Evolutionary conservation across 768 basidiomycete genomes (phyloP), one percentile per base, ranked within the genome.

Genomic region (Candolleomyces aberdarensis): DNA sequence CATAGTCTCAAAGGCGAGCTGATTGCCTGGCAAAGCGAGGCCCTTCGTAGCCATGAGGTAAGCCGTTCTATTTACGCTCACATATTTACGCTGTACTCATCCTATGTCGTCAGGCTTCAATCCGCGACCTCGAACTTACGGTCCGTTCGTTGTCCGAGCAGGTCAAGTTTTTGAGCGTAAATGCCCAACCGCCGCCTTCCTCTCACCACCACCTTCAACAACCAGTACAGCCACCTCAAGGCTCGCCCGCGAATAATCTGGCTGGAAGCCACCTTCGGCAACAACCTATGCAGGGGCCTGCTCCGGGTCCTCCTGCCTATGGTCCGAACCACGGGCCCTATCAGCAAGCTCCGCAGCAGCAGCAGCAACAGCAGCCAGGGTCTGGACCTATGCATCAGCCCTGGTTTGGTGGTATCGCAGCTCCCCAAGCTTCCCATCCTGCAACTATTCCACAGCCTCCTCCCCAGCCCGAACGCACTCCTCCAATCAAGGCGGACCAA

Each of bases 391-490:
- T 80, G 67, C 83, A 76, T 55, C 80, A 83, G 49, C 72, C 76
- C 15, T 92, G 90, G 90, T 89, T 86, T 70, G 70, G 77, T 22
- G 70, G 77, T 22, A 90, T 92, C 52, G 89, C 88, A 55, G 90
- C 91, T 3, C 91, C 91, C 46, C 91, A 92, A 63, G 89, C 90
- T 0, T 92, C 91, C 0, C 89, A 91, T 66, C 91, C 89, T 31
- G 83, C 87, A 9, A 85, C 87, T 17, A 82, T 88, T 15, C 89
- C 88, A 1, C 89, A 81, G 59, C 76, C 81, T 29, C 75, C 76
- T 7, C 69, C 74, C 11, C 72, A 66, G 32, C 69, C 74, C 56
- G 84, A 84, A 58, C 72, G 81, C 63, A 76, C 85, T 31, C 82
- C 83, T 15, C 81, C 87, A n/a, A 73, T 78, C 47, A 82, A 81